Evolutionary conservation across 345 rosid genomes (phyloP), one percentile per base, ranked within the genome.

Genomic region (Melaleuca alternifolia): DNA sequence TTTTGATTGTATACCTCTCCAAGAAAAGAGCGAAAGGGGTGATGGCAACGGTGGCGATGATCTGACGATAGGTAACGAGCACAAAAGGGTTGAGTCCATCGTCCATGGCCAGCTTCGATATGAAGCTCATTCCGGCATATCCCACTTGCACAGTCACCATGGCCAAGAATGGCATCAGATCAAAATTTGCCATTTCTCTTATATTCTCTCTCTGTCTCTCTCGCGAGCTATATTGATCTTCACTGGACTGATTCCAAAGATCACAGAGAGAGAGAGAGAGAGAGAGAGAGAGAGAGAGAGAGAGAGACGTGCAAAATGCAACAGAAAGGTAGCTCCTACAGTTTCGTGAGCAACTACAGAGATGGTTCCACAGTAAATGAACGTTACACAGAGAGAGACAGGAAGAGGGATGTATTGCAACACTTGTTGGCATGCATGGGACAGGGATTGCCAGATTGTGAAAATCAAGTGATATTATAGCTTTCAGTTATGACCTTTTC

Each of bases 61-160:
- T 91, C 90, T 94, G 99, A 10, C 98, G 91, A 79, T 96, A 97
- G 28, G 96, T 90, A 46, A 94, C 97, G 84, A 97, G 95, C 62
- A 97, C 89, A 79, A 94, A 93, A 84, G 99, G 98, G 85, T 93
- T 94, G 93, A 97, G 92, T 71, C 99, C 98, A 24, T 95, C 76
- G 53, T 97, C 97, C 97, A 97, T 89, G 65, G 99, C 99, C 86
- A 97, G 90, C 90, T 97, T 97, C 37, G 99, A 94, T 11, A 93
- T 92, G 51, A 97, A 92, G 88, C 92, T 95, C 99, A 97, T 93
- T n/a, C 96, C 98, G 11, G 99, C 97, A 79, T 84, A 96, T 44
- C 96, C 98, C 14, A 94, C 14, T 87, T 96, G 99, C 54, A 95
- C 94, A 24, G 92, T 51, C 24, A 94, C 96, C 97, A 96, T 97